Evolutionary conservation across 2,329 filamentous ascomycete genomes (phyloP).

Genomic region (Trichoderma sp.): DNA sequence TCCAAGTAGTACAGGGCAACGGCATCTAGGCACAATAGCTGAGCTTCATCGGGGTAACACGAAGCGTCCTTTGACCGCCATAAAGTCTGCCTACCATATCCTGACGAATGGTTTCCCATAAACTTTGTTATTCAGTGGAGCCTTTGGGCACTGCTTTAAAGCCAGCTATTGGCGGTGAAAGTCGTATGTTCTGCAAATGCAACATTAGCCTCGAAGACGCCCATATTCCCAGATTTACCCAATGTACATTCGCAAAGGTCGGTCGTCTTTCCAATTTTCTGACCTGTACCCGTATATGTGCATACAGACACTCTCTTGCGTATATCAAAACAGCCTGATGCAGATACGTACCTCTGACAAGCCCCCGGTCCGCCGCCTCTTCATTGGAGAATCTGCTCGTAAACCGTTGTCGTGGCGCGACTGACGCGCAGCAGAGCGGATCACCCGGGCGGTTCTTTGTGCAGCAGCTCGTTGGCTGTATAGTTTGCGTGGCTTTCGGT

Average conservation of each 20-base stretch:
- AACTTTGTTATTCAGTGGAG: conserved; percentile 41
- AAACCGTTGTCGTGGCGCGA: conserved; percentile 27
- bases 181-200: background rate
- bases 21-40: conserved; percentile 69
- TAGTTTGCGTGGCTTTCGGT: no score
- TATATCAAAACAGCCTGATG: background rate
- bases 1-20: conserved; percentile 79
- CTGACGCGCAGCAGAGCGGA: conserved; percentile 21
- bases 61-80: conserved; percentile 44
- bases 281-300: background rate
- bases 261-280: no score
- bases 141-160: conserved; percentile 32
- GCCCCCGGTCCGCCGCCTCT: background rate
- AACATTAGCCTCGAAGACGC: background rate
- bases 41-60: conserved; percentile 55
- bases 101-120: conserved; percentile 42
- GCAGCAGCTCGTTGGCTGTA: no score
- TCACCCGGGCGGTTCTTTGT: no score
- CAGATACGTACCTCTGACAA: conserved; percentile 19
- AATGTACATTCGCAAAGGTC: background rate
- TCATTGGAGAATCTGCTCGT: conserved; percentile 21
- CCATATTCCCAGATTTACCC: background rate
- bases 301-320: background rate
- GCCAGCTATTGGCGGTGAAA: background rate
- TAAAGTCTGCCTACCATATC: conserved; percentile 43